phyloP scores from a whole-genome alignment of 2,329 filamentous ascomycete species.

The Pseudogymnoascus sp. region DNA sequence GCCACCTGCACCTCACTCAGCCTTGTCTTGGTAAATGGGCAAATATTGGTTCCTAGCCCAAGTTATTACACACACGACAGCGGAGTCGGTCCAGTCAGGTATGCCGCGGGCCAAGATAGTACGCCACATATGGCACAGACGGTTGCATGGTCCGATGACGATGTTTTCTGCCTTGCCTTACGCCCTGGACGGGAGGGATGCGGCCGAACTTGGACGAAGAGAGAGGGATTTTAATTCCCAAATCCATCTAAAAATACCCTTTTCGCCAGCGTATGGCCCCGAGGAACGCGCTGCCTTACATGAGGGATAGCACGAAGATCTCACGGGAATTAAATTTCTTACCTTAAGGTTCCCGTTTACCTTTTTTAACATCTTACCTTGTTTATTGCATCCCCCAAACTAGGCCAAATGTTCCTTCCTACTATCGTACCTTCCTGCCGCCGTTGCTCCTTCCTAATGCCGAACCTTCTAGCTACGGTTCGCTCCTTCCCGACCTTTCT shows the following conservation, averaged over 20 bases:
- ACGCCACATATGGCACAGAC: not conserved
- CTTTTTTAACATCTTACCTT: too few species aligned
- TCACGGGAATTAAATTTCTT: too few species aligned
- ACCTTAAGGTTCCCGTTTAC: too few species aligned
- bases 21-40: not conserved
- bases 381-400: too few species aligned
- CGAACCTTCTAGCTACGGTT: not conserved
- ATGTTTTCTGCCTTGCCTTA: not conserved
- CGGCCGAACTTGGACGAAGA: not conserved
- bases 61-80: not conserved
- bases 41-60: not conserved
- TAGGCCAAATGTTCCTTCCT: too few species aligned
- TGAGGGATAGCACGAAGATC: too few species aligned
- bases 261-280: not conserved
- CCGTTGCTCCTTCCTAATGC: not conserved
- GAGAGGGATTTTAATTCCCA: not conserved
- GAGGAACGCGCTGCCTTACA: not conserved
- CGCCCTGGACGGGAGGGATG: not conserved
- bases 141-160: not conserved
- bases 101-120: not conserved
- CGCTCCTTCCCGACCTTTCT: not conserved
- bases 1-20: not conserved
- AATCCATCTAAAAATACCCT: not conserved
- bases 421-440: not conserved
- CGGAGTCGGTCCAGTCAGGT: not conserved